Conservation (phyloP, 2,329 filamentous ascomycete genomes). For the Penicillium sp. region DNA sequence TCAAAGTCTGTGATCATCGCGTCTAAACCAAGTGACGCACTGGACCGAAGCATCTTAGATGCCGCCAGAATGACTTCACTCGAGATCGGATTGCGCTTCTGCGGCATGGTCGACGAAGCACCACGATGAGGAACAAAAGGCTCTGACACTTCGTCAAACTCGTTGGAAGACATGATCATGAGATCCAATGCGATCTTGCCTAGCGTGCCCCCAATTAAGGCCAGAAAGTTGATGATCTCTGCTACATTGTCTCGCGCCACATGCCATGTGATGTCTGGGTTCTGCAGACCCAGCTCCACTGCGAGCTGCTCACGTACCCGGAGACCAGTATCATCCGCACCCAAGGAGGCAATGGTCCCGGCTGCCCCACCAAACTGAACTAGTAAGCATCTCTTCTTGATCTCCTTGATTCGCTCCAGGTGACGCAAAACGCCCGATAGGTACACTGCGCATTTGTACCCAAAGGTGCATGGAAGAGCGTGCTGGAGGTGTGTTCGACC, state of each 20-base stretch:
- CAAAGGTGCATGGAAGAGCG: conserved; percentile 59
- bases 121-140: conserved; percentile 61
- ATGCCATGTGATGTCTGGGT: conserved; percentile 63
- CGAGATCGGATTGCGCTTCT: conserved; percentile 64
- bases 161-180: conserved; percentile 63
- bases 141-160: conserved; percentile 59
- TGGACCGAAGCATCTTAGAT: conserved; percentile 57
- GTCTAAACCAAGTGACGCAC: conserved; percentile 58
- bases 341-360: conserved; percentile 59
- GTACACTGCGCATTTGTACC: conserved; percentile 28
- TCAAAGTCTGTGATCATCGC: conserved; percentile 63
- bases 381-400: conserved; percentile 11
- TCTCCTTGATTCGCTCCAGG: conserved; percentile 6
- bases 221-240: conserved; percentile 59
- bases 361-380: conserved; percentile 55
- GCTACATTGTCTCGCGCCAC: conserved; percentile 59
- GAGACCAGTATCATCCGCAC: conserved; percentile 52
- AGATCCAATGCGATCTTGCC: conserved; percentile 62
- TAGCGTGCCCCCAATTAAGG: conserved; percentile 57
- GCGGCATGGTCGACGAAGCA: conserved; percentile 61
- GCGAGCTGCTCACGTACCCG: conserved; percentile 56
- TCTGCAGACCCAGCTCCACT: conserved; percentile 49
- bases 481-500: conserved; percentile 61
- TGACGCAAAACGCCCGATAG: conserved; percentile 11
- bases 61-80: conserved; percentile 61